Evolutionary conservation across 805 yeast genomes (phyloP), one percentile per base, ranked within the genome.

Genomic region (Groenewaldozyma tartarivorans): DNA sequence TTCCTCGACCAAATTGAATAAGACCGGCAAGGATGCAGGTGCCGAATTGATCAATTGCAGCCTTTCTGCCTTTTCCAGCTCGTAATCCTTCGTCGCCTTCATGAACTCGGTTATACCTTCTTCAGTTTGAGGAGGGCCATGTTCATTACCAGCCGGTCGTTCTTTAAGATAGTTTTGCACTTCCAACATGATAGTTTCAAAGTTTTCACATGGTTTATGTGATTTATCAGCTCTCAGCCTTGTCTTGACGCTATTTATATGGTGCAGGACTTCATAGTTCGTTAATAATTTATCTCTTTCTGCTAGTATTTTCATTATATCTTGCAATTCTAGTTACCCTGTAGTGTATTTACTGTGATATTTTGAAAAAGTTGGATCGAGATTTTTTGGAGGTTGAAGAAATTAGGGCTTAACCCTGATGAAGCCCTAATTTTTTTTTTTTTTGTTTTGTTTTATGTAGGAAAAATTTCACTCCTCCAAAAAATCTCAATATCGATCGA

Each of bases 1-100:
- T 56, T 92, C 97, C 56, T 90, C 98, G 1, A 90, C 77, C 21
- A 90, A 64, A 0, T 92, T 71, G 56, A 77, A 86, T 39, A 90
- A 66, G 29, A 75, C 79, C 9, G 88, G 96, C 68, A 85, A 64
- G 4, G 85, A 75, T 35, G 79, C 67, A 1, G 98, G 98, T 21
- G 85, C 68, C 5, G 78, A 67, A 57, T 90, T 88, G 42, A 88
- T 71, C 31, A 90, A 74, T 61, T 90, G 96, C 32, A 90, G 64
- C 49, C 79, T 76, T 55, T 90, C 98, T 20, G 83, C 78, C 58
- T 85, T 83, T 62, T 81, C 87, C 40, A 90, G 64, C 21, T 69
- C 71, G 46, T 71, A 77, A 26, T 63, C 50, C 7, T 46, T 35
- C 38, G 79, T 55, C 20, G 62, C 68, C 1, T 47, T 35, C 66